Evolutionary conservation across 108 stramenopile genomes (phyloP).

Genomic region (Craspedostauros australis): DNA sequence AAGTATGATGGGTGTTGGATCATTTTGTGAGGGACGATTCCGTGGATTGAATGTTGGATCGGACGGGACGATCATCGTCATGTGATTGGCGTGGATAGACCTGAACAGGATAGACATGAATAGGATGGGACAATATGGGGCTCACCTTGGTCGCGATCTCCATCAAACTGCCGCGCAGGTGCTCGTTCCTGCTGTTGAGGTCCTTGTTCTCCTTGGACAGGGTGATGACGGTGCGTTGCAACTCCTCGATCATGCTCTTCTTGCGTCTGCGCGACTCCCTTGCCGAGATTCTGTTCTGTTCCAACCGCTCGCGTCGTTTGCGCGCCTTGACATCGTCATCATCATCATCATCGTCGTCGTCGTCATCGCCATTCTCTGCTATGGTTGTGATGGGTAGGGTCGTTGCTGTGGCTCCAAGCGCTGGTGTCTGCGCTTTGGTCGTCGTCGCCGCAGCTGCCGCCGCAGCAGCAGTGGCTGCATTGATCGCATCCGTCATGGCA

Average conservation of each 20-base stretch:
- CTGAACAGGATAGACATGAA: no score
- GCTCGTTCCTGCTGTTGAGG: conserved; percentile 73
- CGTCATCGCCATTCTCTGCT: conserved; percentile 9
- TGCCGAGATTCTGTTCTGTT: conserved; percentile 87
- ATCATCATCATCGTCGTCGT: conserved; percentile 10
- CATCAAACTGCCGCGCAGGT: conserved; percentile 56
- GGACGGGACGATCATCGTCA: neutral
- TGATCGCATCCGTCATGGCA: no score
- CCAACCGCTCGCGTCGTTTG: conserved; percentile 79
- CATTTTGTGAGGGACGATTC: neutral
- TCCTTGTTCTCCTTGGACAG: conserved; percentile 81
- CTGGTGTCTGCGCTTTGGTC: no score
- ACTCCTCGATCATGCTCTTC: conserved; percentile 87
- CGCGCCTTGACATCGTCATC: conserved; percentile 18
- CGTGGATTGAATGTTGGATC: neutral
- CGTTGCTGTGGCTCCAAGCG: no score
- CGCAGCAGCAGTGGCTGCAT: no score
- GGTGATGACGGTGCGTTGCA: conserved; percentile 81
- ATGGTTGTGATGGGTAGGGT: no score
- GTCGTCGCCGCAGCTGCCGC: no score
- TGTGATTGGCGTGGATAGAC: neutral
- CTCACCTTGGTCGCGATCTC: conserved; percentile 75
- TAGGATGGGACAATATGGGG: neutral
- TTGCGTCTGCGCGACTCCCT: conserved; percentile 82
- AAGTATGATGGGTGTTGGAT: neutral